Base-by-base conservation (phyloP, 352 stramenopile species). In the Globisporangium abappressorium region DNA sequence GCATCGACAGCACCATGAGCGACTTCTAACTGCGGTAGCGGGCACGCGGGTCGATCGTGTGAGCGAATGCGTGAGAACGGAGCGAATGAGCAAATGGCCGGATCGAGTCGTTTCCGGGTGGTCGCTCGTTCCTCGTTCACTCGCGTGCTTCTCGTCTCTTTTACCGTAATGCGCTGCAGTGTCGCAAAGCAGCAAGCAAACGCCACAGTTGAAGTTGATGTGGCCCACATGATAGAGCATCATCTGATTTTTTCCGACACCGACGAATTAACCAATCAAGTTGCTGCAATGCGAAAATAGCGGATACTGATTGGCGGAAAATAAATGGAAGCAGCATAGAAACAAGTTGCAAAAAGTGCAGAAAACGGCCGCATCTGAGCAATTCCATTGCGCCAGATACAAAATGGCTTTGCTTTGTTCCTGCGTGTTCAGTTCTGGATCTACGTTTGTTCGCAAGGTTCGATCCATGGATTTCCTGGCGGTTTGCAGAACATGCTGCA, bases 1-100 rank as follows among this genome's bases (percentile, higher is more conserved):
- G 56, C 68, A 67, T 30, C 28, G 67, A 63, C 28, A 85, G 43
- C 64, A 90, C 36, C 69, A 88, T 62, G 69, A 12, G 26, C 6
- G 26, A 26, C 24, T 26, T 47, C 22, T 41, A 24, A 57, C 14
- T 65, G 26, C 11, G 43, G 54, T 4, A 20, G 38, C 38, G 38
- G n/a, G 5, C 18, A 15, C 5, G 41, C n/a, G 47, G n/a, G n/a
- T 56, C 49, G n/a, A 9, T 46, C 38, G 38, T 46, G 54, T 34
- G 11, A 18, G 36, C 28, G 53, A 5, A 15, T 34, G 34, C 15
- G n/a, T 36, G 57, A 43, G n/a, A 18, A 55, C 28, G 18, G 34
- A 36, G 33, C 3, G 57, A 51, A 36, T 34, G 64, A 26, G 26
- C 46, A 38, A 59, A 36, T 57, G 28, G 11, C 7, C 46, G 20